Conservation (phyloP, 306 rosid species). For the Cucumis hystrix region DNA sequence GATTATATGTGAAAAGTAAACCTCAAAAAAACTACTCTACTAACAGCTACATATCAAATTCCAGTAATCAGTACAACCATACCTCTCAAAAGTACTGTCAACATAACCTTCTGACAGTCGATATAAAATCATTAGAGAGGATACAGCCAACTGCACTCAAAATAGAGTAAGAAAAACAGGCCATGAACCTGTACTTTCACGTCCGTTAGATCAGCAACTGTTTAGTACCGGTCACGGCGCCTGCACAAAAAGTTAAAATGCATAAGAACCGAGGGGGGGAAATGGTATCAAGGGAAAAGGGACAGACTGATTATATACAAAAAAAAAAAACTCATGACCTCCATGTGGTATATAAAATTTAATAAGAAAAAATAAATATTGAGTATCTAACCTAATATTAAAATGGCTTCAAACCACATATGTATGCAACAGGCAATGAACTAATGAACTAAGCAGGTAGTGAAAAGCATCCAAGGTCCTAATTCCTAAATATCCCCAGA, state of each 20-base stretch:
- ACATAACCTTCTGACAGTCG: constrained; percentile 20
- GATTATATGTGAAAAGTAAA: neutral
- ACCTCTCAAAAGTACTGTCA: constrained; percentile 28
- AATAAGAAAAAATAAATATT: neutral
- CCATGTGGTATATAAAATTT: neutral
- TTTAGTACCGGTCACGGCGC: constrained; percentile 8
- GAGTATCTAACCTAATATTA: neutral
- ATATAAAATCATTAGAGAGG: neutral
- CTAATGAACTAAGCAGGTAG: neutral
- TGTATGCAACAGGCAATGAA: neutral
- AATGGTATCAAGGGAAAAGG: neutral
- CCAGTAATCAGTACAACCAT: constrained; percentile 24
- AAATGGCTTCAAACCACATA: neutral
- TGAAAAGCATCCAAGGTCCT: neutral
- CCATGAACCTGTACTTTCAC: constrained; percentile 21
- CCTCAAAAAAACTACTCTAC: constrained; percentile 2
- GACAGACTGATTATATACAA: neutral
- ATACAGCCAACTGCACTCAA: constrained; percentile 8
- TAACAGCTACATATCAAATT: constrained; percentile 5
- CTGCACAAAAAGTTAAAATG: neutral
- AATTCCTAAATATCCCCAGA: neutral
- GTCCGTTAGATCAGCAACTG: constrained; percentile 11
- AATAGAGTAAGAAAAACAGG: constrained; percentile 6
- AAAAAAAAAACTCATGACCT: neutral
- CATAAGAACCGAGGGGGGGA: neutral